Evolutionary conservation across 2,329 filamentous ascomycete species (phyloP).

Genomic region (Xenoacremonium recifei): DNA sequence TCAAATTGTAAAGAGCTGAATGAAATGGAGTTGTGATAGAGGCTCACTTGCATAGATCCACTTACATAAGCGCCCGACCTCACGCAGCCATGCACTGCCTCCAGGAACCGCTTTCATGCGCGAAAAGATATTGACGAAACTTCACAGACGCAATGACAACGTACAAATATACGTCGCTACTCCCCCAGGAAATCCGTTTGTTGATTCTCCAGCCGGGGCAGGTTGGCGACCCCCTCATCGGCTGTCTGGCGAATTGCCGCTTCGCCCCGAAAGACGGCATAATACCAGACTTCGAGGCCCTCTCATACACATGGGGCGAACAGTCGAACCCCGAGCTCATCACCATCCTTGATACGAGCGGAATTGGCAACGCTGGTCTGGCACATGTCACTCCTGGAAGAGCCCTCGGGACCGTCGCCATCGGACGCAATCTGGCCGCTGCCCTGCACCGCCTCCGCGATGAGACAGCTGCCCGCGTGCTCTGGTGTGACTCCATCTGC

Average conservation of each 20-base stretch:
- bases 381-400: neutral
- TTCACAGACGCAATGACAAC: neutral
- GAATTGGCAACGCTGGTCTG: neutral
- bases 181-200: neutral
- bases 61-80: too few species aligned
- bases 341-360: too few species aligned
- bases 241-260: neutral
- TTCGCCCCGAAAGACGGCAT: neutral
- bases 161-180: neutral
- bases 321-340: neutral
- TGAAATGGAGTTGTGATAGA: too few species aligned
- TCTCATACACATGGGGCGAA: neutral
- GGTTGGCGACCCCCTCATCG: neutral
- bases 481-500: slow-evolving; percentile 25
- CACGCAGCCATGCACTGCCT: too few species aligned
- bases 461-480: neutral
- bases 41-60: too few species aligned
- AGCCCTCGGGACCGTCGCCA: neutral
- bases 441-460: neutral
- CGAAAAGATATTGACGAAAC: too few species aligned
- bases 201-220: neutral
- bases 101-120: too few species aligned
- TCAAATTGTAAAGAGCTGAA: too few species aligned
- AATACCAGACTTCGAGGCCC: neutral
- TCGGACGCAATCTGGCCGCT: neutral